Evolutionary conservation across 2,329 filamentous ascomycete genomes (phyloP).

Genomic region (Pseudogymnoascus sp.): DNA sequence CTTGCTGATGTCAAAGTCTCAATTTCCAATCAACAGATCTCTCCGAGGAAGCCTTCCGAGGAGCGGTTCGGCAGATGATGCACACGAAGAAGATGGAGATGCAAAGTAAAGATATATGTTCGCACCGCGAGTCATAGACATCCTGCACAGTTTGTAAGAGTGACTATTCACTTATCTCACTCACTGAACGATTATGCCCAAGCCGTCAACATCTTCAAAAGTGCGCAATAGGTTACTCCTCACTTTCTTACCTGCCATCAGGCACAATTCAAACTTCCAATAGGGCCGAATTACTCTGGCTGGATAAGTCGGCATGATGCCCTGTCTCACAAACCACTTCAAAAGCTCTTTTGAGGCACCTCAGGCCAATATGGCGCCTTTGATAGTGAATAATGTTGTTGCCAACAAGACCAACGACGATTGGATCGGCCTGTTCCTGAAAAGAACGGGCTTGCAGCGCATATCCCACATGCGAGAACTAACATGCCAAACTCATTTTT

Average conservation of each 20-base stretch:
- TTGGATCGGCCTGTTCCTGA: not conserved
- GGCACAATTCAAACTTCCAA: not conserved
- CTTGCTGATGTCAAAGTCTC: slow-evolving; percentile 64
- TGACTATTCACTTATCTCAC: not conserved
- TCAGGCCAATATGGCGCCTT: not conserved
- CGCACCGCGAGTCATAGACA: not conserved
- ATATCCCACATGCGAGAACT: not conserved
- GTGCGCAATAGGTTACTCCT: not conserved
- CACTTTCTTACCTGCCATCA: not conserved
- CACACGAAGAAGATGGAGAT: not conserved
- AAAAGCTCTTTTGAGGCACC: not conserved
- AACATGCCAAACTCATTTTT: not conserved
- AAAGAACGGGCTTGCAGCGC: not conserved
- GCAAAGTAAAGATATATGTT: not conserved
- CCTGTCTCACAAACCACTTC: not conserved
- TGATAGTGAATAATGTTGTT: not conserved
- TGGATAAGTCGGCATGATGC: not conserved
- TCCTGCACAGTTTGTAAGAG: not conserved
- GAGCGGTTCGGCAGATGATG: not conserved
- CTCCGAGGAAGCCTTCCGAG: slow-evolving; percentile 38
- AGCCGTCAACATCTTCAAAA: not conserved
- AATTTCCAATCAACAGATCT: slow-evolving; percentile 95
- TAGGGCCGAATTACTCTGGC: not conserved
- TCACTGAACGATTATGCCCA: not conserved
- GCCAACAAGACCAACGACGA: not conserved